Percentiles rank a stretch among this genome's conserved stretches.
Conservation (phyloP, 139 green algal genomes). For the Chara braunii region DNA sequence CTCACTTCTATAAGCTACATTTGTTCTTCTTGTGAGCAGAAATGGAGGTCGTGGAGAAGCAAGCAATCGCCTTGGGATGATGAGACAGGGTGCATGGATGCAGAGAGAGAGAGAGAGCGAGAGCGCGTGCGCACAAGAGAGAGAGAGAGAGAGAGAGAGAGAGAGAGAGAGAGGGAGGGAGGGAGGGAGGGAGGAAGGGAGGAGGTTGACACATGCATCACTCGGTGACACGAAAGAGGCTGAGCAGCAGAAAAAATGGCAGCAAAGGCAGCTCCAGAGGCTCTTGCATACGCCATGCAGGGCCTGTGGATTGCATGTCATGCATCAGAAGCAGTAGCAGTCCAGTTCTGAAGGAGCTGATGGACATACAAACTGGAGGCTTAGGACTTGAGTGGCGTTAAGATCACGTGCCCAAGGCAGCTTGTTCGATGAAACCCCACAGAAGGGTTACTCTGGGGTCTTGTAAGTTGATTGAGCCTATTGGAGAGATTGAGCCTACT, state of each 20-base stretch:
- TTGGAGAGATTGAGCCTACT: too few relatives aligned
- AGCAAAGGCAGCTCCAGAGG: background rate
- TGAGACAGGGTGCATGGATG: background rate
- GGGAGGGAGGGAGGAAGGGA: conserved; percentile 6
- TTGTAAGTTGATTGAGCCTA: too few relatives aligned
- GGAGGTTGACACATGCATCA: background rate
- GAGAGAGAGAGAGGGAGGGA: conserved; percentile 15
- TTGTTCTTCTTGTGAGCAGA: too few relatives aligned
- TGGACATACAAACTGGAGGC: too few relatives aligned
- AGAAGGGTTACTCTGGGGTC: too few relatives aligned
- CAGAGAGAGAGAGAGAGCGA: background rate
- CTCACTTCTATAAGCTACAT: too few relatives aligned
- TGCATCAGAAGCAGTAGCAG: conserved; percentile 32
- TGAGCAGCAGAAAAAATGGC: background rate
- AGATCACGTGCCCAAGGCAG: too few relatives aligned
- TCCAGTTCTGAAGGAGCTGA: background rate
- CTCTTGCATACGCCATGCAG: conserved; percentile 57
- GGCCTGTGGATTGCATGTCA: conserved; percentile 65
- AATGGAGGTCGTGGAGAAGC: background rate
- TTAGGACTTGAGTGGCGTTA: too few relatives aligned
- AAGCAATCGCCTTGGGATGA: background rate
- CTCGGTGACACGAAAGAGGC: background rate
- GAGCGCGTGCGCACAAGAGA: background rate
- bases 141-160: background rate
- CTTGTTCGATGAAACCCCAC: too few relatives aligned